Conservation (phyloP, 2,329 filamentous ascomycete genomes). For the Hymenoscyphus fructigenus region DNA sequence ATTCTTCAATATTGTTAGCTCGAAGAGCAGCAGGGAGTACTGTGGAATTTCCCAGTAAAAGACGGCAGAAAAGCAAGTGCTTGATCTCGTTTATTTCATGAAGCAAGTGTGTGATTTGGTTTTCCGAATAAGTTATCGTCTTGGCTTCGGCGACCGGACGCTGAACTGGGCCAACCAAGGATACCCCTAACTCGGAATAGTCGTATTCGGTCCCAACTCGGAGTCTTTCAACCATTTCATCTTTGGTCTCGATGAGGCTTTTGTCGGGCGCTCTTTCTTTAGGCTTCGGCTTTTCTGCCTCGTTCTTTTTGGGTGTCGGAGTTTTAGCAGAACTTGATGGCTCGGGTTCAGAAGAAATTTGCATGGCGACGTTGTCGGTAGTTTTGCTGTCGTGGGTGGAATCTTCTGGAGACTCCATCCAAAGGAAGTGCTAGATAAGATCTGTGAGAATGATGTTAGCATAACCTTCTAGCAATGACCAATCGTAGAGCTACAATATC, state of each 20-base stretch:
- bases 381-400: neutral
- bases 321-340: conserved; percentile 15
- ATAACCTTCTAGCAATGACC: neutral
- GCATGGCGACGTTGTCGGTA: neutral
- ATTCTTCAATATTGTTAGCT: conserved; percentile 45
- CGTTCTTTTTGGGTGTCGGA: conserved; percentile 38
- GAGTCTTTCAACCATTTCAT: conserved; percentile 42
- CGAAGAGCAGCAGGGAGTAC: conserved; percentile 46
- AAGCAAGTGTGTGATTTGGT: conserved; percentile 44
- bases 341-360: conserved; percentile 8
- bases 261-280: conserved; percentile 36
- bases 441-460: conserved; percentile 35
- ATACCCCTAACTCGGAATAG: conserved; percentile 36
- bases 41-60: conserved; percentile 46
- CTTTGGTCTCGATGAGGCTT: conserved; percentile 44
- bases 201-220: conserved; percentile 41
- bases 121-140: conserved; percentile 42
- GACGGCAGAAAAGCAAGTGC: conserved; percentile 47
- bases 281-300: conserved; percentile 21
- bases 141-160: conserved; percentile 36
- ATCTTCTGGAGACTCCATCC: conserved; percentile 15
- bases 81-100: conserved; percentile 50
- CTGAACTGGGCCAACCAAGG: conserved; percentile 38
- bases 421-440: conserved; percentile 24
- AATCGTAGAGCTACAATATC: neutral